phyloP scores from a whole-genome alignment of 73 alveolate species.

The Stentor coeruleus region DNA sequence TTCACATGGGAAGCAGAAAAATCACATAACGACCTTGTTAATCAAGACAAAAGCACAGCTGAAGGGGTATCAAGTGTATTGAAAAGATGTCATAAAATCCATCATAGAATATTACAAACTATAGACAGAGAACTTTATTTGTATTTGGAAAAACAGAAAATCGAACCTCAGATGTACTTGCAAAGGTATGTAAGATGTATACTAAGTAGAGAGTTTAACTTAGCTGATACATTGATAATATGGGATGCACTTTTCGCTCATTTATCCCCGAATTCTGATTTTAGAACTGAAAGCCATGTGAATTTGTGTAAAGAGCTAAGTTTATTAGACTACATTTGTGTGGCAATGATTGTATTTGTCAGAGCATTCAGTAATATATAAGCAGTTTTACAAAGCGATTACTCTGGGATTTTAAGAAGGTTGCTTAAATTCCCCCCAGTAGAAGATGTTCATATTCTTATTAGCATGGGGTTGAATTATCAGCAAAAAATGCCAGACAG shows the following conservation, averaged over 20 bases:
- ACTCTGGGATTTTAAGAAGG: constrained; percentile 9
- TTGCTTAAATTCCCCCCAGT: constrained; percentile 24
- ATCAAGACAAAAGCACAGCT: neutral
- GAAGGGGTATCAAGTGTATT: neutral
- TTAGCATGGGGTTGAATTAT: neutral
- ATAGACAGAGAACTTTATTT: constrained; percentile 4
- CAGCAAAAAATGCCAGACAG: neutral
- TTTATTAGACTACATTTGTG: constrained; percentile 51
- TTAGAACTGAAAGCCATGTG: constrained; percentile 20
- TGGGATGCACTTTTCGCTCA: constrained; percentile 29
- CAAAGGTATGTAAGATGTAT: constrained; percentile 25
- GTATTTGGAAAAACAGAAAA: constrained; percentile 18
- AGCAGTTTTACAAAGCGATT: constrained; percentile 5
- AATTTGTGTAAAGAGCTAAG: constrained; percentile 22
- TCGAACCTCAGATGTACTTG: constrained; percentile 20
- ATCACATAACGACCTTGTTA: constrained; percentile 1
- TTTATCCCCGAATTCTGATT: neutral
- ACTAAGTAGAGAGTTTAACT: constrained; percentile 4
- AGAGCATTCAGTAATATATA: neutral
- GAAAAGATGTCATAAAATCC: constrained; percentile 20
- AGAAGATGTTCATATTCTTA: constrained; percentile 19
- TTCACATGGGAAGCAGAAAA: constrained; percentile 14
- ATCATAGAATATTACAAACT: constrained; percentile 5
- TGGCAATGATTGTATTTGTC: constrained; percentile 50
- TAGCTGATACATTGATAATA: neutral